phyloP scores from a whole-genome alignment of 108 stramenopile genomes.

The Cyclotella distinguenda region DNA sequence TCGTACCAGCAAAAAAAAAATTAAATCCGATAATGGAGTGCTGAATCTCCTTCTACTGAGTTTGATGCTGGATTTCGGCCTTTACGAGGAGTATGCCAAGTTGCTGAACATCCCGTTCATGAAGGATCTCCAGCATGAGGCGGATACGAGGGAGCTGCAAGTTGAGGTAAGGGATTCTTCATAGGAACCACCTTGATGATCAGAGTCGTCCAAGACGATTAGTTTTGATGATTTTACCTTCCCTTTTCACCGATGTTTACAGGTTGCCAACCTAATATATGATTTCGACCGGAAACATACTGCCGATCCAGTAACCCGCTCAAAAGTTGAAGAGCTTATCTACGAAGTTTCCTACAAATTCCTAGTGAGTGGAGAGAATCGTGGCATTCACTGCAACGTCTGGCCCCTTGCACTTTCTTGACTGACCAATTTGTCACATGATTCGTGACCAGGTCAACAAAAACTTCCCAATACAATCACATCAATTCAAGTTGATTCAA shows the following conservation, averaged over 20 bases:
- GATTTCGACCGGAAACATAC: slow-evolving; percentile 49
- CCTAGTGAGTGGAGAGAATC: slow-evolving; percentile 19
- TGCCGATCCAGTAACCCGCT: slow-evolving; percentile 46
- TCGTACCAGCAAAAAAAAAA: slow-evolving; percentile 20
- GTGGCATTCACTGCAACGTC: not conserved
- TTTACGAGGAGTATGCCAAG: slow-evolving; percentile 43
- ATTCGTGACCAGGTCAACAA: slow-evolving; percentile 33
- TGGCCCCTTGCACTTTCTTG: not conserved
- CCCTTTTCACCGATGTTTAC: not conserved
- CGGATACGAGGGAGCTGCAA: slow-evolving; percentile 49
- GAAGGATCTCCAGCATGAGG: slow-evolving; percentile 48
- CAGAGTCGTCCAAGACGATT: not conserved
- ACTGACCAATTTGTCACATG: not conserved
- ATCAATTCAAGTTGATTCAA: slow-evolving; percentile 49
- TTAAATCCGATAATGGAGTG: slow-evolving; percentile 53
- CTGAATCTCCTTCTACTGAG: slow-evolving; percentile 51
- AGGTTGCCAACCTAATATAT: slow-evolving; percentile 51
- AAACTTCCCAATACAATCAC: slow-evolving; percentile 41
- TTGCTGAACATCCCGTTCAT: slow-evolving; percentile 56
- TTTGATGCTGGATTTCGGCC: slow-evolving; percentile 52
- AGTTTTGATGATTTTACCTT: not conserved
- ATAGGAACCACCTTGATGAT: no score
- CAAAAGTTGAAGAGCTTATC: slow-evolving; percentile 50
- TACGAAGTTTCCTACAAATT: slow-evolving; percentile 58
- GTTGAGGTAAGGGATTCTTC: slow-evolving; percentile 33